Conservation (phyloP, 768 basidiomycete species). For the Gyrodon lividus region DNA sequence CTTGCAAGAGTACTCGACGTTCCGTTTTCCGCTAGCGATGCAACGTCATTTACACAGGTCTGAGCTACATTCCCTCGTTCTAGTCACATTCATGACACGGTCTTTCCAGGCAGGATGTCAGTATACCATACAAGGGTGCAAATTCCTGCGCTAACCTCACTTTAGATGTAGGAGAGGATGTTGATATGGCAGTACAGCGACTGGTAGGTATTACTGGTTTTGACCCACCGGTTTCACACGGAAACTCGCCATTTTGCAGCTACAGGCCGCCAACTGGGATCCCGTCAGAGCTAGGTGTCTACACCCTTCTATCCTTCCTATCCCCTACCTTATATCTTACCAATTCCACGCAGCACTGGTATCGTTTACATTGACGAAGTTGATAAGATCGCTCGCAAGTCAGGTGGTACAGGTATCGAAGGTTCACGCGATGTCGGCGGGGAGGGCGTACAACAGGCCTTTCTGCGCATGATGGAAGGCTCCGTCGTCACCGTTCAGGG, state of each 20-base stretch:
- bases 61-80: constrained; percentile 13
- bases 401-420: constrained; percentile 52
- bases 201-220: constrained; percentile 46
- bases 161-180: constrained; percentile 93
- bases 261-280: constrained; percentile 91
- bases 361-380: constrained; percentile 97
- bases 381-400: constrained; percentile 84
- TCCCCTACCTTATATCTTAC: constrained; percentile 4
- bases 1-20: constrained; percentile 90
- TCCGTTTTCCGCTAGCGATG: constrained; percentile 91
- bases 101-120: constrained; percentile 64
- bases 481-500: constrained; percentile 79
- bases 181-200: constrained; percentile 87
- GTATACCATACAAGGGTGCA: constrained; percentile 26
- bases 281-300: constrained; percentile 76
- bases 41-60: constrained; percentile 91
- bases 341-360: constrained; percentile 59
- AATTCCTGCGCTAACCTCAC: constrained; percentile 4
- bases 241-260: constrained; percentile 37
- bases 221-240: not conserved
- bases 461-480: constrained; percentile 94
- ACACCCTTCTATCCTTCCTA: not conserved
- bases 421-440: constrained; percentile 88
- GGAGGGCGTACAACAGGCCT: constrained; percentile 93
- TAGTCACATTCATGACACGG: constrained; percentile 7